Evolutionary conservation across 495 filamentous ascomycete genomes (phyloP).

Genomic region (Talaromyces ruber): DNA sequence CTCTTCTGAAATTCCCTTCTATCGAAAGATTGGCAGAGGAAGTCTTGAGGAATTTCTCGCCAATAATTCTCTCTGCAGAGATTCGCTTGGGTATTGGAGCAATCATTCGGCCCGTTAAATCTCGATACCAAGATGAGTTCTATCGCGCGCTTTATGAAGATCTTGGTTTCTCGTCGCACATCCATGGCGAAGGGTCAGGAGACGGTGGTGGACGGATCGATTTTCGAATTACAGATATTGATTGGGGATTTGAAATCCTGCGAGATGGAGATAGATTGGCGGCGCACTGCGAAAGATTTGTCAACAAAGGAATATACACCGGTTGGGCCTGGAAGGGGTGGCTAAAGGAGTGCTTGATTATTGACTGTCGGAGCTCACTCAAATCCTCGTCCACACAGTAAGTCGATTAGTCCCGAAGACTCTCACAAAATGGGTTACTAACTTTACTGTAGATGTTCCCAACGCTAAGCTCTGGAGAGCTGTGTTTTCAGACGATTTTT

Average conservation of each 20-base stretch:
- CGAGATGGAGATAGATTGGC: constrained; percentile 9
- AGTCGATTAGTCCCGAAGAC: background rate
- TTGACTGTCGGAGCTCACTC: constrained; percentile 7
- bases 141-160: constrained; percentile 7
- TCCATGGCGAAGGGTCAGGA: constrained; percentile 10
- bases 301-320: constrained; percentile 5
- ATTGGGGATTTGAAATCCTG: constrained; percentile 11
- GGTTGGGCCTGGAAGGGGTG: constrained; percentile 4
- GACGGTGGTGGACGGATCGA: constrained; percentile 8
- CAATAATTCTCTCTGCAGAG: background rate
- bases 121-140: constrained; percentile 10
- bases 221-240: constrained; percentile 7
- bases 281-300: constrained; percentile 6
- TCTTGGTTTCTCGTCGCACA: constrained; percentile 2
- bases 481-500: constrained; percentile 1
- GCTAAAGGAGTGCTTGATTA: constrained; percentile 7
- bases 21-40: background rate
- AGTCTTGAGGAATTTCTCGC: constrained; percentile 4
- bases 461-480: constrained; percentile 10
- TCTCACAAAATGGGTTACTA: background rate
- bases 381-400: constrained; percentile 1
- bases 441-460: constrained; percentile 3
- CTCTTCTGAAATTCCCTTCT: background rate
- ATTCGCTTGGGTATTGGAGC: background rate
- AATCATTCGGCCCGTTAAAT: constrained; percentile 3